phyloP scores from a whole-genome alignment of 352 stramenopile species.

The Plasmopara muralis region DNA sequence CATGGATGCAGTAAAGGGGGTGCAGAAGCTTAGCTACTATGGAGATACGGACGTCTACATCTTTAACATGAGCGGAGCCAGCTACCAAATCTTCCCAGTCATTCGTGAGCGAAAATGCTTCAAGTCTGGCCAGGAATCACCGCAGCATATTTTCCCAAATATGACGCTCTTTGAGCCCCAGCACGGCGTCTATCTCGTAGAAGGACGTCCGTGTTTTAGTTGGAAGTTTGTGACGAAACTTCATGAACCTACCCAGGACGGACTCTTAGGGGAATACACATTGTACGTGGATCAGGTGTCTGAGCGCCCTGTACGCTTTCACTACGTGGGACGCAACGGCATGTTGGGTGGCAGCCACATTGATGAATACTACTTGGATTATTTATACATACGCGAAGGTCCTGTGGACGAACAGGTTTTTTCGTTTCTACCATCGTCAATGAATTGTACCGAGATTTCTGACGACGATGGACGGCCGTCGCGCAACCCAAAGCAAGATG shows the following conservation, averaged over 20 bases:
- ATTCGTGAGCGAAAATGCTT: conserved; percentile 76
- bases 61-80: conserved; percentile 70
- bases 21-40: conserved; percentile 87
- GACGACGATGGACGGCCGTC: conserved; percentile 41
- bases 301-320: conserved; percentile 74
- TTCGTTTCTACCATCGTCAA: conserved; percentile 51
- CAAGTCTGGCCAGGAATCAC: conserved; percentile 30
- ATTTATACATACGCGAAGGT: conserved; percentile 77
- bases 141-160: conserved; percentile 85
- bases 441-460: conserved; percentile 76
- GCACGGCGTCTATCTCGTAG: conserved; percentile 67
- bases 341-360: conserved; percentile 85
- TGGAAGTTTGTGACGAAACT: conserved; percentile 74
- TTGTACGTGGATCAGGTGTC: conserved; percentile 77
- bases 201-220: conserved; percentile 66
- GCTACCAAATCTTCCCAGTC: conserved; percentile 80
- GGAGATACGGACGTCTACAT: conserved; percentile 85
- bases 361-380: conserved; percentile 88
- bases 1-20: conserved; percentile 56
- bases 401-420: conserved; percentile 65
- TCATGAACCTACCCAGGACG: conserved; percentile 46
- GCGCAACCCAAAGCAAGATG: conserved; percentile 53
- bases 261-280: conserved; percentile 78
- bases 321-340: conserved; percentile 80
- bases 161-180: conserved; percentile 79